These are phyloP conservation scores for Globisporangium radiosum DNA, from an alignment of 352 stramenopile genomes.

Conservation along the genomic window DNA sequence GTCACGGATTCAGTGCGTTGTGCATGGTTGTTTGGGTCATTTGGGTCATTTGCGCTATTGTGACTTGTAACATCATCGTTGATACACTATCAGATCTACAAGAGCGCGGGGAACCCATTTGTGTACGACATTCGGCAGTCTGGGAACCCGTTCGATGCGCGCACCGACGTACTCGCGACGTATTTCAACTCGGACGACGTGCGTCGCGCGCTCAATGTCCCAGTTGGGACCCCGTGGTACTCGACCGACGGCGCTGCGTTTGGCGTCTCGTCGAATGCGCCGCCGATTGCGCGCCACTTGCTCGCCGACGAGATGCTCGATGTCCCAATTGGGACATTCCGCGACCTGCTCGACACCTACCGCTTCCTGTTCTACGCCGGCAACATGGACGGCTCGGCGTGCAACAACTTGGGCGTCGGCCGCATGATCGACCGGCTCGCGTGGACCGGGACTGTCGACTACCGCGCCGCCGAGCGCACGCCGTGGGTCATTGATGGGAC, in stretches of 20 bases:
- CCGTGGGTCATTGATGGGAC: slow-evolving; percentile 57
- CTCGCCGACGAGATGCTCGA: slow-evolving; percentile 73
- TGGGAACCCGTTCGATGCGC: slow-evolving; percentile 45
- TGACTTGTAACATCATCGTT: neutral
- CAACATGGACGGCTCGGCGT: slow-evolving; percentile 80
- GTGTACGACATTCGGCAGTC: slow-evolving; percentile 78
- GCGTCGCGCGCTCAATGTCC: slow-evolving; percentile 82
- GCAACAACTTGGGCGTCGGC: slow-evolving; percentile 72
- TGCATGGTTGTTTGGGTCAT: neutral
- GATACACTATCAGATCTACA: slow-evolving; percentile 41
- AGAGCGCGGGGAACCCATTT: slow-evolving; percentile 70
- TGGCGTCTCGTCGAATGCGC: slow-evolving; percentile 41
- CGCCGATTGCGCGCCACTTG: slow-evolving; percentile 61
- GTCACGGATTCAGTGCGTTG: slow-evolving; percentile 47
- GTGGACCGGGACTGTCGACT: slow-evolving; percentile 61
- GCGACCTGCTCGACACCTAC: slow-evolving; percentile 77
- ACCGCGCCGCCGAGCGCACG: slow-evolving; percentile 44
- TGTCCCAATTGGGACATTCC: slow-evolving; percentile 68
- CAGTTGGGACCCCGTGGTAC: slow-evolving; percentile 46
- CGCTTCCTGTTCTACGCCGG: slow-evolving; percentile 80
- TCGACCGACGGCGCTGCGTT: slow-evolving; percentile 61
- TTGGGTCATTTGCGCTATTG: neutral
- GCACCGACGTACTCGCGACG: slow-evolving; percentile 43
- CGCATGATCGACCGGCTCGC: slow-evolving; percentile 76
- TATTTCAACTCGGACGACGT: slow-evolving; percentile 85